Evolutionary conservation across 2,329 filamentous ascomycete species (phyloP).

Genomic region (Fusarium sp.): DNA sequence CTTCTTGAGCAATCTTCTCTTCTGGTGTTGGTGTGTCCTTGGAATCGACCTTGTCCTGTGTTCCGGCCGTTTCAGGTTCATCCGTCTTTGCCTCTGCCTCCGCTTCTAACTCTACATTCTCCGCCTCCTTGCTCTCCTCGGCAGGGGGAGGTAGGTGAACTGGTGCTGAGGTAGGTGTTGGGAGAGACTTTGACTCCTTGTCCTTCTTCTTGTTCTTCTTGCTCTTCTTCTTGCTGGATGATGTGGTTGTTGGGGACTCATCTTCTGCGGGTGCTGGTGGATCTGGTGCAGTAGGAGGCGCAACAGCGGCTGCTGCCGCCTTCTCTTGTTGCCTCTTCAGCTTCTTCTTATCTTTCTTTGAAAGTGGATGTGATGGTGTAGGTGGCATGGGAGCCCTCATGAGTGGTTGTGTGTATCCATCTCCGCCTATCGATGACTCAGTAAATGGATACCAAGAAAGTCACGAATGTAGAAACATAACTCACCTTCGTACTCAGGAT

Average conservation of each 20-base stretch:
- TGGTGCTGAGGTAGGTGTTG: slow-evolving; percentile 14
- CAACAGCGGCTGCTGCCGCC: slow-evolving; percentile 20
- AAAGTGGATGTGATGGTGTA: slow-evolving; percentile 14
- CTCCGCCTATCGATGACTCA: slow-evolving; percentile 20
- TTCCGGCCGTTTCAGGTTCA: slow-evolving; percentile 22
- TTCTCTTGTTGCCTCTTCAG: slow-evolving; percentile 34
- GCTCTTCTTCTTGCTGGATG: slow-evolving; percentile 35
- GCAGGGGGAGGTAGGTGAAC: slow-evolving; percentile 12
- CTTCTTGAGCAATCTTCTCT: slow-evolving; percentile 13
- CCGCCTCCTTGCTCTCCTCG: slow-evolving; percentile 35
- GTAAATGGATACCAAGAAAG: neutral
- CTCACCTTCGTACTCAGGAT: slow-evolving; percentile 41
- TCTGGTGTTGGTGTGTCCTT: slow-evolving; percentile 19
- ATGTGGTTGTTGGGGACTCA: slow-evolving; percentile 11
- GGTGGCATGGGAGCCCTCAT: slow-evolving; percentile 28
- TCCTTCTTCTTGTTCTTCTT: slow-evolving; percentile 48
- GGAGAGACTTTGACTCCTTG: slow-evolving; percentile 18
- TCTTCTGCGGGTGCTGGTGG: slow-evolving; percentile 29
- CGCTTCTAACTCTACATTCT: slow-evolving; percentile 34
- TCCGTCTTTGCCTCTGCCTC: slow-evolving; percentile 33
- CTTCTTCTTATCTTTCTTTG: slow-evolving; percentile 44
- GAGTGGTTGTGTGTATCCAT: slow-evolving; percentile 27
- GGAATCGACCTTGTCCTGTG: slow-evolving; percentile 26
- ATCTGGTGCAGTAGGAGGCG: slow-evolving; percentile 24
- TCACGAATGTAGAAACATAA: neutral